Base-by-base conservation (phyloP, 2,329 filamentous ascomycete species). In the Xylaria hypoxylon region DNA sequence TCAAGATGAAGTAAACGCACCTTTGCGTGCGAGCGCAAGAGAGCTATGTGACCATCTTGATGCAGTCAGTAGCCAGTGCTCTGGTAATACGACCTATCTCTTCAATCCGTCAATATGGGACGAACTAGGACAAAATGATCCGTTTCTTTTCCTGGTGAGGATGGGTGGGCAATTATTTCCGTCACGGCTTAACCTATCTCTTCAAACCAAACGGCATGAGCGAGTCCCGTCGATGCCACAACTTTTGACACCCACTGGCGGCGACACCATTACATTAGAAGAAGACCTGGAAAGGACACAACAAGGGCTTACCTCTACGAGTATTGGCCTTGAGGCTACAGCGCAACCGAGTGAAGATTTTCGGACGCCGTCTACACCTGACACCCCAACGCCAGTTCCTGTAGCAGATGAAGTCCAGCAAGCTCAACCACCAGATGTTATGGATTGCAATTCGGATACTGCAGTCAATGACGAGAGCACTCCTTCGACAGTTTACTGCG, bases 1-100 rank as follows among this genome's bases (percentile, higher is more conserved):
- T n/a, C 33, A 56, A 3, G 7, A 15, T 28, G 22, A 42, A 17
- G 38, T 22, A n/a, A 28, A n/a, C 10, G 33, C n/a, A 15, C 52
- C 52, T 3, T 42, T 6, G 10, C 52, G 52, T 26, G 52, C 52
- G 5, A 56, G 35, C 24, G 52, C 52, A 11, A 56, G 31, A 40
- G 52, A 56, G 19, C 22, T 56, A 28, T 31, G 22, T 19, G 52
- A n/a, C 22, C 33, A 56, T 42, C 52, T 56, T 15, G n/a, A 10
- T 42, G 13, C 15, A n/a, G 38, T 56, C 38, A 28, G 22, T 22
- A 4, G 8, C 11, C 35, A 17, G 6, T 42, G 19, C 15, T 28
- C 24, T n/a, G 15, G n/a, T 8, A 6, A 56, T 28, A 6, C 19
- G 7, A n/a, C 38, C 5, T 56, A 56, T 44, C 13, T 42, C 4